phyloP scores from a whole-genome alignment of 2,329 filamentous ascomycete species.

The Hymenoscyphus albidus region DNA sequence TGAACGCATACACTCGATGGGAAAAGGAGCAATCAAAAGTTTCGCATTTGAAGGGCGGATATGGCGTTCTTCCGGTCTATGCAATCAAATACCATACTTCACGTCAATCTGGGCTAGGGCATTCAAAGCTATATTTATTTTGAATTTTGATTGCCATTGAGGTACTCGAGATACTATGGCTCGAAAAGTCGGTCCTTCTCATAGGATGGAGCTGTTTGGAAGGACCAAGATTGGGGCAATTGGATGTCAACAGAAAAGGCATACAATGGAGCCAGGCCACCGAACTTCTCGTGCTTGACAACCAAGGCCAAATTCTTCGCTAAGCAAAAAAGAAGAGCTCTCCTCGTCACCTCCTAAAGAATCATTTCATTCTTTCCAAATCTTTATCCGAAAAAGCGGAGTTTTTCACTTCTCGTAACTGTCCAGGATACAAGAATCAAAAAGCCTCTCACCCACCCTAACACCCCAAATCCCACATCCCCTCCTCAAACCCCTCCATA shows the following conservation, averaged over 20 bases:
- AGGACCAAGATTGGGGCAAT: not conserved
- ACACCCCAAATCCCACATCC: slow-evolving; percentile 28
- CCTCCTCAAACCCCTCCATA: slow-evolving; percentile 50
- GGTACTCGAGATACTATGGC: not conserved
- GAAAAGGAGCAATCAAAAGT: slow-evolving; percentile 7
- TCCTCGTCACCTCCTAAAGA: too few relatives aligned
- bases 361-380: too few relatives aligned
- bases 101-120: not conserved
- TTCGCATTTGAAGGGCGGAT: slow-evolving; percentile 4
- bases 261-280: not conserved
- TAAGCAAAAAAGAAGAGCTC: not conserved
- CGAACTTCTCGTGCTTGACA: not conserved
- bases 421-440: not conserved
- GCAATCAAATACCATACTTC: slow-evolving; percentile 23
- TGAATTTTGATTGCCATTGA: not conserved
- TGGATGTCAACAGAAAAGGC: not conserved
- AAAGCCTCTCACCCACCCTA: not conserved
- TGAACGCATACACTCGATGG: not conserved
- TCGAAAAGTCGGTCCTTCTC: not conserved
- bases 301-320: not conserved
- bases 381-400: too few relatives aligned
- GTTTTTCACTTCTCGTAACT: not conserved
- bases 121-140: not conserved
- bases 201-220: not conserved
- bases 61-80: slow-evolving; percentile 7